A percentile compares a stretch with the other conserved stretches of the same genome.
These are phyloP conservation scores for Collybia nuda DNA, from an alignment of 768 basidiomycete genomes.

Conservation along the genomic window DNA sequence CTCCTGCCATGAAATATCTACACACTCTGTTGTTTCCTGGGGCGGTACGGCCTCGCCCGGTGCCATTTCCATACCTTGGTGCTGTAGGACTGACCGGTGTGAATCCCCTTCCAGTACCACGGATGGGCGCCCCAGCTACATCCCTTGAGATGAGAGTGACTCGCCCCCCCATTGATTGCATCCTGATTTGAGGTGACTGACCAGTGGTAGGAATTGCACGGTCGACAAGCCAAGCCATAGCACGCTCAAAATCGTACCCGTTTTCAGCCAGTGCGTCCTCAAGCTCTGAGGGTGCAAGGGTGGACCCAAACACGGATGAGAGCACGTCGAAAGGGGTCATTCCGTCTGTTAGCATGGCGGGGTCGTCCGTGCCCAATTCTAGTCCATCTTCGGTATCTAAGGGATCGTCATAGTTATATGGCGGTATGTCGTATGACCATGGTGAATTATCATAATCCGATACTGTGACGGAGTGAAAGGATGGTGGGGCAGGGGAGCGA, in stretches of 20 bases:
- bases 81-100: conserved; percentile 28
- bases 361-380: conserved; percentile 41
- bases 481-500: conserved; percentile 45
- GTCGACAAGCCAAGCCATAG: conserved; percentile 94
- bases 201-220: conserved; percentile 50
- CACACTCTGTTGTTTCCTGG: conserved; percentile 81
- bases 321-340: conserved; percentile 99
- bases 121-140: conserved; percentile 38
- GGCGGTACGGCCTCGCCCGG: conserved; percentile 37
- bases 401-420: conserved; percentile 22
- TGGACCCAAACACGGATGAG: conserved; percentile 88
- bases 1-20: conserved; percentile 94
- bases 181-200: conserved; percentile 39
- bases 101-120: conserved; percentile 31
- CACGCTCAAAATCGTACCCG: conserved; percentile 92
- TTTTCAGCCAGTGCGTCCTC: conserved; percentile 89
- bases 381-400: conserved; percentile 18
- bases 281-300: conserved; percentile 85
- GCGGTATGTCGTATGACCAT: conserved; percentile 21
- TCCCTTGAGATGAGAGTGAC: conserved; percentile 69
- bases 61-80: conserved; percentile 49
- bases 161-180: conserved; percentile 66
- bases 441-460: conserved; percentile 55
- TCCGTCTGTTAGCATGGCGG: conserved; percentile 74
- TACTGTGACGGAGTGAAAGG: conserved; percentile 62